Conservation (phyloP, 2,329 filamentous ascomycete genomes). For the Rutstroemia sydowiana region DNA sequence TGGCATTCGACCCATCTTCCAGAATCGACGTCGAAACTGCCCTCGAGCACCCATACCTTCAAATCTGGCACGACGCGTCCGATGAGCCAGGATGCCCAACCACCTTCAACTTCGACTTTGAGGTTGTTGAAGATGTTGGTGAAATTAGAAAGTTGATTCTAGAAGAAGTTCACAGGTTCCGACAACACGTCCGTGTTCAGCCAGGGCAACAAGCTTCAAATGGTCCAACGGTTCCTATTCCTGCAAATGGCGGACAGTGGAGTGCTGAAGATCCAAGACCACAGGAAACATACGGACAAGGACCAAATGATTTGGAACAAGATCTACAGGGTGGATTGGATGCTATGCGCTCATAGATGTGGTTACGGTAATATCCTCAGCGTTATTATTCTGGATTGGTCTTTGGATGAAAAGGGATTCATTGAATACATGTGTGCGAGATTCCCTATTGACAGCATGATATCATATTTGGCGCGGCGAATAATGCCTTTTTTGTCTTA, state of each 20-base stretch:
- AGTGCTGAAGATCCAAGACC: slow-evolving; percentile 30
- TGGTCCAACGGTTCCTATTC: slow-evolving; percentile 29
- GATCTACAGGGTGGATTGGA: slow-evolving; percentile 31
- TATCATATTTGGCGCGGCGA: neutral
- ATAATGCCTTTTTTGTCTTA: neutral
- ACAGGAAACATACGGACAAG: slow-evolving; percentile 29
- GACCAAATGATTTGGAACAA: slow-evolving; percentile 29
- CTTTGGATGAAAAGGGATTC: neutral
- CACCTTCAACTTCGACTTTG: slow-evolving; percentile 97
- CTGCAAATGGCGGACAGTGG: slow-evolving; percentile 27
- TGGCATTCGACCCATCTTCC: slow-evolving; percentile 89
- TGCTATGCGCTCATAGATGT: slow-evolving; percentile 24
- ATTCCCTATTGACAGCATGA: neutral
- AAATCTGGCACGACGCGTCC: slow-evolving; percentile 93
- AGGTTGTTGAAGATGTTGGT: slow-evolving; percentile 88
- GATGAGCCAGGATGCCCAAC: slow-evolving; percentile 92
- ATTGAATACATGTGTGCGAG: neutral
- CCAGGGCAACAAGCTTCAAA: slow-evolving; percentile 26
- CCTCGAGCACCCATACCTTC: slow-evolving; percentile 90
- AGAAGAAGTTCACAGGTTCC: slow-evolving; percentile 86
- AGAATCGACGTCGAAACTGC: slow-evolving; percentile 93
- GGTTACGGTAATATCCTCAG: neutral
- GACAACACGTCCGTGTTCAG: slow-evolving; percentile 40
- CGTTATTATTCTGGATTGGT: neutral
- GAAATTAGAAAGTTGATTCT: slow-evolving; percentile 98